Conservation (phyloP, 345 rosid genomes). For the Citrus unshiu region DNA sequence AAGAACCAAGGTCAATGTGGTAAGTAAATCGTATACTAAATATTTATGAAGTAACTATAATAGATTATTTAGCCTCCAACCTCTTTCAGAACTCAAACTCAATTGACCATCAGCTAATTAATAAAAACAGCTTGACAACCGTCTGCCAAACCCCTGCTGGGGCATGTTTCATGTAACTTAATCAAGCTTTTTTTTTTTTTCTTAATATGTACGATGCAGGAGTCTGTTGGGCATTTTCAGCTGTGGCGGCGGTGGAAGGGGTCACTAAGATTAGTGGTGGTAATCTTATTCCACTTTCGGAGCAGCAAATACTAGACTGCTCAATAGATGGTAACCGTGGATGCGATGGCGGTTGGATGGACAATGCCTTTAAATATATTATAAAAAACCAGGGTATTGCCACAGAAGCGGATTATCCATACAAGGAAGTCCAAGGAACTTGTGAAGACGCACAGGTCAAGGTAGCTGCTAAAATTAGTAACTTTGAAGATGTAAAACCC, state of each 20-base stretch:
- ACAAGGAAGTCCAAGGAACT: not conserved
- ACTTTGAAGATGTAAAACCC: slow-evolving; percentile 32
- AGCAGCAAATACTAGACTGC: slow-evolving; percentile 58
- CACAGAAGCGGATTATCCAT: not conserved
- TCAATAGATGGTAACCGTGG: slow-evolving; percentile 30
- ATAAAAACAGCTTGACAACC: no score
- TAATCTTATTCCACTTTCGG: slow-evolving; percentile 34
- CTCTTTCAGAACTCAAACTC: no score
- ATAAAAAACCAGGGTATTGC: not conserved
- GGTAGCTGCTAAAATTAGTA: not conserved
- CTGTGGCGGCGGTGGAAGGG: slow-evolving; percentile 36
- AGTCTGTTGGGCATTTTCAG: slow-evolving; percentile 52
- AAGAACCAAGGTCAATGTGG: slow-evolving; percentile 44
- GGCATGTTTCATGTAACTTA: not conserved
- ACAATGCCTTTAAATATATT: slow-evolving; percentile 29
- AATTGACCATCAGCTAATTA: no score
- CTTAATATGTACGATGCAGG: slow-evolving; percentile 7
- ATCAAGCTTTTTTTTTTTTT: no score
- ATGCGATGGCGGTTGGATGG: slow-evolving; percentile 32
- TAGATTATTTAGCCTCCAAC: no score
- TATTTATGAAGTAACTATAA: no score
- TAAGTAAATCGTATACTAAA: slow-evolving; percentile 1
- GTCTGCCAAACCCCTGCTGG: no score
- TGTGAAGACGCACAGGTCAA: not conserved
- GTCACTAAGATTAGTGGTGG: slow-evolving; percentile 33